Evolutionary conservation across 495 filamentous ascomycete species (phyloP).

Genomic region (Mytilinidion resinicola): DNA sequence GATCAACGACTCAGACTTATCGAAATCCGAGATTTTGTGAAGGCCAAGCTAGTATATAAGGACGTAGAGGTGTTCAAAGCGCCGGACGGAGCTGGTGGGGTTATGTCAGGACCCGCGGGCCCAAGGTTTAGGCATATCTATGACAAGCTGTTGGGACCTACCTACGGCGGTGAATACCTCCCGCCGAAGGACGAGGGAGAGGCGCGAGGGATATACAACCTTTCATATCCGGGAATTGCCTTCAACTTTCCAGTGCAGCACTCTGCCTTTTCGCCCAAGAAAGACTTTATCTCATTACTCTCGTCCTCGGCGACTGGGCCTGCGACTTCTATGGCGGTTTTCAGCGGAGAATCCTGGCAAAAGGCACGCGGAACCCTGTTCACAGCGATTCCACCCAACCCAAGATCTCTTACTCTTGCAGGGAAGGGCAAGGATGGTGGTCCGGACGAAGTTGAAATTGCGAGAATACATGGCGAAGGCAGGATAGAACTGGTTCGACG

Average conservation of each 20-base stretch:
- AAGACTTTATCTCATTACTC: slow-evolving; percentile 80
- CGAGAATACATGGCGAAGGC: slow-evolving; percentile 45
- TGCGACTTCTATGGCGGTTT: slow-evolving; percentile 80
- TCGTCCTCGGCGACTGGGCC: slow-evolving; percentile 68
- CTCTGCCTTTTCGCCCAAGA: slow-evolving; percentile 69
- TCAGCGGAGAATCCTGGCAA: slow-evolving; percentile 81
- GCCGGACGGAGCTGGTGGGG: slow-evolving; percentile 36
- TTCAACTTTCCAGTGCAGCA: slow-evolving; percentile 79
- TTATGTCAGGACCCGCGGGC: slow-evolving; percentile 44
- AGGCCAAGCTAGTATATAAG: slow-evolving; percentile 74
- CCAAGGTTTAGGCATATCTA: slow-evolving; percentile 89
- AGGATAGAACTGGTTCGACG: slow-evolving; percentile 67
- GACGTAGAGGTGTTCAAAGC: slow-evolving; percentile 74
- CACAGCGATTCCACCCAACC: slow-evolving; percentile 61
- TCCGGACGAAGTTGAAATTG: slow-evolving; percentile 74
- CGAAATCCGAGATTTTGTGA: slow-evolving; percentile 87
- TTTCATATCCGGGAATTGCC: slow-evolving; percentile 90
- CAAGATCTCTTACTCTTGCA: slow-evolving; percentile 50
- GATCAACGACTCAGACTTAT: slow-evolving; percentile 88
- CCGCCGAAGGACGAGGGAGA: slow-evolving; percentile 50
- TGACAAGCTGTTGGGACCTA: slow-evolving; percentile 81
- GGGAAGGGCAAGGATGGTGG: slow-evolving; percentile 57
- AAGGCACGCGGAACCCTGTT: slow-evolving; percentile 70
- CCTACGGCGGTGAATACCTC: slow-evolving; percentile 86
- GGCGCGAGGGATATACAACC: slow-evolving; percentile 59